Evolutionary conservation across 192 early-diverging fungal species (phyloP), one percentile per base, ranked within the genome.

Genomic region (Umbelopsis sp.): DNA sequence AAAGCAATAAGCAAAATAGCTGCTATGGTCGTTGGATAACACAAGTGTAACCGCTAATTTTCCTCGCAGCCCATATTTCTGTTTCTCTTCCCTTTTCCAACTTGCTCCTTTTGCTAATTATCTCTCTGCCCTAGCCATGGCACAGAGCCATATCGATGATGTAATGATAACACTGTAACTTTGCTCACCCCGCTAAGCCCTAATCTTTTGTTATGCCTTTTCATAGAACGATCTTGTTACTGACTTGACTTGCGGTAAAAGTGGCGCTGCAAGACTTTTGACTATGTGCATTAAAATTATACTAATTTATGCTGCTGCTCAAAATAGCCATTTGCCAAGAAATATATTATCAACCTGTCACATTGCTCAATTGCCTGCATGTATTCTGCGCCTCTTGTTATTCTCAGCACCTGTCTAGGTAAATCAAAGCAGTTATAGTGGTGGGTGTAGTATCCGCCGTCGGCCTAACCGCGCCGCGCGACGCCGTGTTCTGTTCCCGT

Each of bases 181-280:
- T 30, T 41, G 10, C 0, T 41, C 37, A 0, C 6, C 37, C 37
- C 37, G 37, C 37, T 41, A 41, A 41, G 5, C 37, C 37, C 37
- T 41, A 41, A 41, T 6, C 7, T 49, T 49, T 49, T 49, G 16
- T 16, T 20, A 49, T 41, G 37, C 37, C 37, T 3, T 41, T 30
- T 35, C 30, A 35, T 33, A 61, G 55, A 61, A 61, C 33, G 55
- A 61, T n/a, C 0, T 61, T 11, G 11, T 61, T 35, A 18, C 55
- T 6, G 55, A 61, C 55, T 61, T 61, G 55, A 61, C 55, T 61
- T 61, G 55, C 18, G 55, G 55, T 61, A 61, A 35, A 61, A 35
- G 37, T 53, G 51, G 22, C 50, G 7, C 13, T 25, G 12, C 52
- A 25, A 20, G 3, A 7, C 33, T 13, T 23, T 55, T 1, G 25